phyloP scores from a whole-genome alignment of 1,284 basidiomycete species.

The Apiotrichum gamsii region DNA sequence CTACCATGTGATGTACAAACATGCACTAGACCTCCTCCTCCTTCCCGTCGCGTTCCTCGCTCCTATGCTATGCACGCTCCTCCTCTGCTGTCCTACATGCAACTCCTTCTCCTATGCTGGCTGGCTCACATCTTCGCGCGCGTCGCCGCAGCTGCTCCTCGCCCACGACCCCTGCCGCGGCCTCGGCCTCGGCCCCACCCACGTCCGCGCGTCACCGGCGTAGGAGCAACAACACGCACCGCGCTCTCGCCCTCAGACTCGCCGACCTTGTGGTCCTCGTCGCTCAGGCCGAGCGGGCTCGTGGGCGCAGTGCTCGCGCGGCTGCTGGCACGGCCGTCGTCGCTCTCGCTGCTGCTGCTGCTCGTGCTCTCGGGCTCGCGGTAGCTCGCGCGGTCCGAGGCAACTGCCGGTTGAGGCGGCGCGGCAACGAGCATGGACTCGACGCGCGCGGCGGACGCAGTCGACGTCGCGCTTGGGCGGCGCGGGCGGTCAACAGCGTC shows the following conservation, averaged over 20 bases:
- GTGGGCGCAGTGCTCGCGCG: slow-evolving; percentile 9
- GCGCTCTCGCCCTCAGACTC: too few relatives aligned
- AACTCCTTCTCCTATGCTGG: too few relatives aligned
- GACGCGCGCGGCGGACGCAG: neutral
- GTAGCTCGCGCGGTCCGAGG: neutral
- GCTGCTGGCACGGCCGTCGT: slow-evolving; percentile 1
- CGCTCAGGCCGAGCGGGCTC: slow-evolving; percentile 5
- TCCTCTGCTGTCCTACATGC: too few relatives aligned
- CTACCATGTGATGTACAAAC: too few relatives aligned
- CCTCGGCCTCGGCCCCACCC: neutral
- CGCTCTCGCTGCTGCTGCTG: slow-evolving; percentile 2
- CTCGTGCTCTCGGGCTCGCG: neutral
- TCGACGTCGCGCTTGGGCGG: neutral
- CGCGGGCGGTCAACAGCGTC: neutral
- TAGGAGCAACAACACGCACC: too few relatives aligned
- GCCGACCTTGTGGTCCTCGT: too few relatives aligned
- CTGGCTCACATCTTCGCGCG: too few relatives aligned
- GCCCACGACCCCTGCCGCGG: neutral
- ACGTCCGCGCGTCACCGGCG: too few relatives aligned
- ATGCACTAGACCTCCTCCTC: too few relatives aligned
- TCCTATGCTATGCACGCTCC: too few relatives aligned
- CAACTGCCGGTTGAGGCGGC: neutral
- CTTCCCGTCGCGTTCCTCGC: too few relatives aligned
- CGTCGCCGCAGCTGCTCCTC: too few relatives aligned
- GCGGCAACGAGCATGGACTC: neutral